Evolutionary conservation across 2,329 filamentous ascomycete genomes (phyloP).

Genomic region (Aspergillus pseudotamarii): DNA sequence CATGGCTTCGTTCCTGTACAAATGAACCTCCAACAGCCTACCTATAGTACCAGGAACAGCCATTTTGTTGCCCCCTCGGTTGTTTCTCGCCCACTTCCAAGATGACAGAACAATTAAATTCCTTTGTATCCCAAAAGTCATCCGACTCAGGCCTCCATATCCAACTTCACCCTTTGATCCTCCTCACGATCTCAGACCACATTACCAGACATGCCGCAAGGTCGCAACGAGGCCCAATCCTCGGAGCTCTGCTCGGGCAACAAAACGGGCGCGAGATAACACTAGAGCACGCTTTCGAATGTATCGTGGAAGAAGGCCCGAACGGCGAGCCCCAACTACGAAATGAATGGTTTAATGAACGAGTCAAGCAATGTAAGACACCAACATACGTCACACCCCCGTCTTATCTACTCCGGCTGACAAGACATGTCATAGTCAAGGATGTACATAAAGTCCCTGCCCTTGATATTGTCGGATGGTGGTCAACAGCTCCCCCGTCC

Average conservation of each 20-base stretch:
- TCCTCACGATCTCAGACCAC: constrained; percentile 95
- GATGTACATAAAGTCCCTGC: constrained; percentile 82
- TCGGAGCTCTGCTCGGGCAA: constrained; percentile 87
- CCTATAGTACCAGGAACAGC: background rate
- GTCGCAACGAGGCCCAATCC: constrained; percentile 71
- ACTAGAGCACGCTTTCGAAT: constrained; percentile 91
- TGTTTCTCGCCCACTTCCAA: constrained; percentile 18
- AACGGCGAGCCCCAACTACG: constrained; percentile 67
- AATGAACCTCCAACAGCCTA: constrained; percentile 3
- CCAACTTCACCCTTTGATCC: constrained; percentile 87
- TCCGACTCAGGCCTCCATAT: constrained; percentile 77
- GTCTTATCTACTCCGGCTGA: constrained; percentile 8
- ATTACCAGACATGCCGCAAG: constrained; percentile 88
- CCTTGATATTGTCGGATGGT: constrained; percentile 90
- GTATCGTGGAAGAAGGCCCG: constrained; percentile 56
- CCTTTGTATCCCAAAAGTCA: constrained; percentile 67
- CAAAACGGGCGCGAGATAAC: constrained; percentile 89
- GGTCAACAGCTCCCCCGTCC: constrained; percentile 71
- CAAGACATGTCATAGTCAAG: constrained; percentile 65
- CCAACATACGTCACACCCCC: background rate
- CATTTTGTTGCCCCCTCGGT: background rate
- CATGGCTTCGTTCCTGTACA: constrained; percentile 4
- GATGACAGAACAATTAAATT: constrained; percentile 58
- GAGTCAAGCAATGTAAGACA: constrained; percentile 79
- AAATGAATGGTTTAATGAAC: constrained; percentile 70